Conservation (phyloP, 2,329 filamentous ascomycete genomes). For the Hypomyces perniciosus region DNA sequence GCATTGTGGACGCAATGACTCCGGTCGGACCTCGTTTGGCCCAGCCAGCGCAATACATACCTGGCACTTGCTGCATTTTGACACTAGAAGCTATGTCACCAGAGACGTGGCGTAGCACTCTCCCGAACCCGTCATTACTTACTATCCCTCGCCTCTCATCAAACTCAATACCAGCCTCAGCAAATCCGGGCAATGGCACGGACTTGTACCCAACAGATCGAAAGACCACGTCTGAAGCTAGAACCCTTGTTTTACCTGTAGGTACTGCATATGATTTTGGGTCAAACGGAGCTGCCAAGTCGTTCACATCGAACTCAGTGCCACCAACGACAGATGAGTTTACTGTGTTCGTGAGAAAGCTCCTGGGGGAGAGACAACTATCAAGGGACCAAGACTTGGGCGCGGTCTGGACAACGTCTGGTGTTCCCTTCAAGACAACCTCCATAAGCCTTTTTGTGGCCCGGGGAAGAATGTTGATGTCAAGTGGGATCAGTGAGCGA, state of each 20-base stretch:
- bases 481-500: constrained; percentile 57
- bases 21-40: constrained; percentile 92
- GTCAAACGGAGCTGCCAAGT: constrained; percentile 50
- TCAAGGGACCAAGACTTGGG: constrained; percentile 75
- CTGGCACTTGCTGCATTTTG: constrained; percentile 46
- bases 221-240: constrained; percentile 71
- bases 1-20: constrained; percentile 93
- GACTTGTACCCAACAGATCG: constrained; percentile 95
- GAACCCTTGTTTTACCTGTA: constrained; percentile 43
- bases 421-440: constrained; percentile 70
- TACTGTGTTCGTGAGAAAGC: constrained; percentile 51
- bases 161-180: constrained; percentile 70
- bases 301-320: constrained; percentile 61
- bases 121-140: constrained; percentile 73
- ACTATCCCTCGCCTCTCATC: constrained; percentile 69
- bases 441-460: constrained; percentile 73
- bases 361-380: constrained; percentile 73
- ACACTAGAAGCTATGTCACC: constrained; percentile 22
- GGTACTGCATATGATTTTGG: constrained; percentile 41
- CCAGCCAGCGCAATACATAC: constrained; percentile 92
- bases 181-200: constrained; percentile 66
- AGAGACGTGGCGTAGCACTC: constrained; percentile 47
- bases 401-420: constrained; percentile 23
- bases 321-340: constrained; percentile 49
- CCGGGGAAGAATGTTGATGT: constrained; percentile 65